Evolutionary conservation across 2,329 filamentous ascomycete species (phyloP), one percentile per base, ranked within the genome.

Genomic region (Phialophora expanda): DNA sequence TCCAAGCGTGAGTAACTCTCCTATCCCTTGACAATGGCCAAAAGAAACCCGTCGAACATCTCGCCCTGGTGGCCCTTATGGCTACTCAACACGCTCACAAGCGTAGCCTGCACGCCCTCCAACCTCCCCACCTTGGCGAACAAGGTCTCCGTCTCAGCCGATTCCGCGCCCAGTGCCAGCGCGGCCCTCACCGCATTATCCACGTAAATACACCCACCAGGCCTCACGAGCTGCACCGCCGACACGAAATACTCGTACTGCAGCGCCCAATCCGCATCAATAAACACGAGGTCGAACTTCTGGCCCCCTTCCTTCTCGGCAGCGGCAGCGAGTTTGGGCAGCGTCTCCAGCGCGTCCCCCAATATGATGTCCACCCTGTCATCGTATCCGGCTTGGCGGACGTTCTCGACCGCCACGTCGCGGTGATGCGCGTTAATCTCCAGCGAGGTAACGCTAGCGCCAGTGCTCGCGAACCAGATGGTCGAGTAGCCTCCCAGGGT

Each of bases 401-500:
- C 71, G 61, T 85, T 86, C 30, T 80, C 74, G 0, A 77, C 71
- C 0, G 84, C 83, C 1, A 86, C 80, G 0, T 79, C 75, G 0
- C 78, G 78, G 60, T 83, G 79, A 28, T 81, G 76, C 0, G 76
- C 70, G 66, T 84, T 72, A 46, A 83, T 77, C 70, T 87, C 85
- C 50, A 87, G 78, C 57, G 79, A 85, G 0, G 82, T 85, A 14
- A 87, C 79, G 12, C 78, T 73, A 5, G 78, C 70, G 14, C 75
- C 71, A 17, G 76, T 72, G 30, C 53, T 74, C 2, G 83, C 83
- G 53, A 87, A 77, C 78, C 82, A 86, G 62, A 86, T 83, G 12
- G 81, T 80, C 0, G 80, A 82, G 74, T 85, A 87, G 12, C 81
- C 85, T 9, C 85, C 84, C 41, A 87, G 74, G 0, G 83, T 86